Evolutionary conservation across 2,329 filamentous ascomycete species (phyloP), one percentile per base, ranked within the genome.

Genomic region (Colletotrichum costaricense): DNA sequence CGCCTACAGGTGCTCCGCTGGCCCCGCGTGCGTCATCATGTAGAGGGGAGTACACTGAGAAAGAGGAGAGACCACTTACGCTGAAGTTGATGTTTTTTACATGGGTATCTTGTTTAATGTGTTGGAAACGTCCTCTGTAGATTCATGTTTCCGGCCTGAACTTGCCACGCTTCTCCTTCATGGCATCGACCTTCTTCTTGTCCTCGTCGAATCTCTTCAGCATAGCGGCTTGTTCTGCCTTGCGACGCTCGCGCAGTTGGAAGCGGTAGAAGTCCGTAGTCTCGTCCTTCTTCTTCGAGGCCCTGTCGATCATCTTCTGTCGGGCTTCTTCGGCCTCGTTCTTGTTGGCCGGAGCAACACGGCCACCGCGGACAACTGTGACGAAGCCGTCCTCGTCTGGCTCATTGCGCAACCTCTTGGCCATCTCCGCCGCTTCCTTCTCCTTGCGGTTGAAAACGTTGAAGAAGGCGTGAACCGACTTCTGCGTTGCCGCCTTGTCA

Each of bases 301-400:
- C 88, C 82, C 91, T 89, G 81, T 93, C 90, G 79, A 90, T 84
- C 85, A 91, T 88, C 81, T 87, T 88, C 78, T 84, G 85, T 73
- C 83, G 84, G 59, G 88, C 88, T 77, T 90, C 90, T 78, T 92
- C 89, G 54, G 91, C 90, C 78, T 93, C 95, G 77, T 93, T 93
- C 74, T 91, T 88, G 67, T 92, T 89, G 2, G 94, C 95, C 1
- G 94, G 92, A n/a, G 93, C 93, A 7, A 88, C 88, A 71, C 93
- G 87, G 52, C 94, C 93, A 30, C 95, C 95, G 67, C 94, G 89
- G 1, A 92, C 93, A 28, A 99, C 97, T 4, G 95, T 98, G 62
- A 98, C 89, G 81, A 99, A 99, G 2, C 97, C 97, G 82, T 99
- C 97, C 79, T 95, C 95, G 81, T 99, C 97, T 0, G 96, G 95